Base-by-base conservation (phyloP, 2,329 filamentous ascomycete genomes). In the Alternaria longipes region DNA sequence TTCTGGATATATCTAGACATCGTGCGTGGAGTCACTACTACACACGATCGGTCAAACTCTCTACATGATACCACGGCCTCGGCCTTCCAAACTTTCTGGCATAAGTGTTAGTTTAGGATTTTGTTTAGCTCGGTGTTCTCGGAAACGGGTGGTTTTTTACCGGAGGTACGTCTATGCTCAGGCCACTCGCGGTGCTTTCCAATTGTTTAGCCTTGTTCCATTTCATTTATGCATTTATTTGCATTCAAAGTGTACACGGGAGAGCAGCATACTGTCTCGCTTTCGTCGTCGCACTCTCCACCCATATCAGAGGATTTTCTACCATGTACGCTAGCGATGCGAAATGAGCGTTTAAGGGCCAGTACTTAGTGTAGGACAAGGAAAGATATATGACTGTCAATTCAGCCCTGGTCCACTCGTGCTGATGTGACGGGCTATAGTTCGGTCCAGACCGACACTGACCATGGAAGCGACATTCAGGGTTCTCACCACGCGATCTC, bases 121-220 rank as follows among this genome's bases (percentile, higher is more conserved):
- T 45, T 38, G 28, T 56, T 52, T 38, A 46, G 40, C 46, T 20
- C 14, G 45, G 45, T 40, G 57, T 60, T 51, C 30, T 56, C 40
- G 40, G 34, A 32, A 52, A 20, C 32, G 16, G 20, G 53, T 56
- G 26, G 9, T 56, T 26, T 45, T 44, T 22, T 46, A 41, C 45
- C 26, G 18, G 9, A 40, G 26, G 56, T 6, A 38, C 20, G 40
- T 54, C 20, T 30, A n/a, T 18, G 46, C 20, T 56, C 22, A 42
- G 22, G 38, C 24, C 14, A 34, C 30, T 47, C 34, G 34, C 56
- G 30, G 30, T 46, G 20, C 28, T n/a, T 47, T 41, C 8, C 38
- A 32, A 22, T 26, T 56, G 22, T 30, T 30, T 42, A 41, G 38
- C 24, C 30, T 22, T 56, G 40, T 52, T 34, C 24, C 30, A 32